Conservation (phyloP, 805 yeast genomes). For the Nakazawaea ambrosiae region DNA sequence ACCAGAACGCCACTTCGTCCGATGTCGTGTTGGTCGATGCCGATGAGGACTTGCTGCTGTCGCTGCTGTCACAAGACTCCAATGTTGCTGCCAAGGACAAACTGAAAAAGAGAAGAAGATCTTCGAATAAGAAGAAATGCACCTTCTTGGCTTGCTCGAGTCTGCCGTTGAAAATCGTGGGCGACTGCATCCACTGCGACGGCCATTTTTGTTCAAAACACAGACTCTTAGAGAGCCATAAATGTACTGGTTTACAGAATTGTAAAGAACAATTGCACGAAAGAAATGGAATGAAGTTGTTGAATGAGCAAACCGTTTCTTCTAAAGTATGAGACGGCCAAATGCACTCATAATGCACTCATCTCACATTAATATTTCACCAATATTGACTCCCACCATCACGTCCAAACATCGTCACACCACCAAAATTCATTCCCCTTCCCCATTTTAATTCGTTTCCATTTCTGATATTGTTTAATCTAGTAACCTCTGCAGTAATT, state of each 20-base stretch:
- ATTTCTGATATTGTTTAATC: no score
- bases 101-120: constrained; percentile 23
- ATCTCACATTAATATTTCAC: no score
- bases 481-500: no score
- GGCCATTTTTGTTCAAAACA: constrained; percentile 86
- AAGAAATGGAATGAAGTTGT: constrained; percentile 75
- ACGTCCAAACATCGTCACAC: no score
- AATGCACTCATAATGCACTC: neutral
- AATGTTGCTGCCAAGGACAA: constrained; percentile 9
- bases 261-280: constrained; percentile 83
- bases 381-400: no score
- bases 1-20: constrained; percentile 1
- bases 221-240: constrained; percentile 78
- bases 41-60: neutral
- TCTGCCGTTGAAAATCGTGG: constrained; percentile 62
- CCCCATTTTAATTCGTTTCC: no score
- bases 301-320: constrained; percentile 78
- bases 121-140: constrained; percentile 37
- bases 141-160: constrained; percentile 53
- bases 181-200: constrained; percentile 78
- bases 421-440: no score
- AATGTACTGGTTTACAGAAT: constrained; percentile 66
- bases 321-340: constrained; percentile 49
- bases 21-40: constrained; percentile 14
- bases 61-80: neutral